Evolutionary conservation across 2,329 filamentous ascomycete genomes (phyloP), one percentile per base, ranked within the genome.

Genomic region (Xylariomycetidae sp.): DNA sequence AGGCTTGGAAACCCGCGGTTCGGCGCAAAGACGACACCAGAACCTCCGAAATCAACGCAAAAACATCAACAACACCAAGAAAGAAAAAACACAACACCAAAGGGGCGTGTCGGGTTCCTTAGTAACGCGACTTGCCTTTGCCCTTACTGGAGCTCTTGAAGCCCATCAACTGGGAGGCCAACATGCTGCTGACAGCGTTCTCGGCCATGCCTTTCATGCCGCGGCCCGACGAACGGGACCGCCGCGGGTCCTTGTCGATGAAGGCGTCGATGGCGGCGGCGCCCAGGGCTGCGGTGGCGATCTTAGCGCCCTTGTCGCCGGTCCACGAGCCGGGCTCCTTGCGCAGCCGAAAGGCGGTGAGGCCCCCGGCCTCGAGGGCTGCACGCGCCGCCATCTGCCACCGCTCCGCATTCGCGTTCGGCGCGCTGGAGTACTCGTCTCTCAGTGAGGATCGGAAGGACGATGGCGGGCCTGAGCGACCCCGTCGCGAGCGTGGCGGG

Each of bases 241-340:
- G 47, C 14, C 48, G 36, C 1, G 54, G 53, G 29, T 57, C 53
- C 15, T 54, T 47, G 25, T 57, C 54, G 22, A 67, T 58, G 19
- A 71, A 61, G 0, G 66, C 64, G 37, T 71, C 67, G 24, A 69
- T 60, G 13, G 70, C 50, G 0, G 67, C 68, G 1, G 68, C 68
- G 13, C 67, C 66, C 2, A 72, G 38, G 2, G 68, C 68, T 2
- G 67, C 67, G 2, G 66, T 66, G 2, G 65, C 68, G 3, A 72
- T 54, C 32, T 66, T 67, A 27, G 64, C 64, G 5, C 67, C 68
- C 42, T 72, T 72, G 9, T 64, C 51, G 0, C 68, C 66, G 4
- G 66, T 50, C 68, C 68, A 72, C 1, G 60, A 53, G 3, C 67
- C 63, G 1, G 59, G 57, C 12, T 69, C 63, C 28, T 64, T 58